Evolutionary conservation across 352 stramenopile species (phyloP).

Genomic region (Plasmopara halstedii): DNA sequence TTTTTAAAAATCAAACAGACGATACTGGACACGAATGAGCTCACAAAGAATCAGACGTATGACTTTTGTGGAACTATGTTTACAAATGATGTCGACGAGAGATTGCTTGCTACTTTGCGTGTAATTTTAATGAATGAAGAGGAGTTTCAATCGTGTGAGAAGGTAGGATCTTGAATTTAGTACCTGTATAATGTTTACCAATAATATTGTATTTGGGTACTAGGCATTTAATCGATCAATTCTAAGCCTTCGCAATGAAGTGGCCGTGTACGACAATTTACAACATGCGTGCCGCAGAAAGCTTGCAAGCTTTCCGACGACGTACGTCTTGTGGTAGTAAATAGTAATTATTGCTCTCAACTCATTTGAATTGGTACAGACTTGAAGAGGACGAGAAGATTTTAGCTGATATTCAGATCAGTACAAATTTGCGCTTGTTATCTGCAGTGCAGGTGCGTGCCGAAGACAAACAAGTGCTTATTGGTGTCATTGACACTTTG

Average conservation of each 20-base stretch:
- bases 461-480: conserved; percentile 45
- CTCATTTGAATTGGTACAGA: conserved; percentile 7
- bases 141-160: conserved; percentile 41
- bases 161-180: conserved; percentile 13
- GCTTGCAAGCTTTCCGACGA: conserved; percentile 37
- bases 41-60: conserved; percentile 57
- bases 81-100: conserved; percentile 40
- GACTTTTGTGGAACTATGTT: conserved; percentile 65
- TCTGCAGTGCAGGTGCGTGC: conserved; percentile 39
- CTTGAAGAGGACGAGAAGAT: conserved; percentile 37
- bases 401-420: conserved; percentile 14
- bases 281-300: conserved; percentile 34
- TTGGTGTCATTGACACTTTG: conserved; percentile 25
- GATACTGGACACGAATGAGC: conserved; percentile 47
- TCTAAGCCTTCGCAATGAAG: conserved; percentile 40
- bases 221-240: conserved; percentile 39
- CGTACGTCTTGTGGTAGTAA: conserved; percentile 19
- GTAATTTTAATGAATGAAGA: conserved; percentile 50
- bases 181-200: neutral
- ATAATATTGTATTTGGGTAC: neutral
- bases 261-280: conserved; percentile 46
- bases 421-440: conserved; percentile 14
- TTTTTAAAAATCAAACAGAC: conserved; percentile 52
- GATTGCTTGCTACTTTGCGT: conserved; percentile 48
- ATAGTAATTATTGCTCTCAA: neutral